Evolutionary conservation across 2,329 filamentous ascomycete genomes (phyloP).

Genomic region (Periconia digitata): DNA sequence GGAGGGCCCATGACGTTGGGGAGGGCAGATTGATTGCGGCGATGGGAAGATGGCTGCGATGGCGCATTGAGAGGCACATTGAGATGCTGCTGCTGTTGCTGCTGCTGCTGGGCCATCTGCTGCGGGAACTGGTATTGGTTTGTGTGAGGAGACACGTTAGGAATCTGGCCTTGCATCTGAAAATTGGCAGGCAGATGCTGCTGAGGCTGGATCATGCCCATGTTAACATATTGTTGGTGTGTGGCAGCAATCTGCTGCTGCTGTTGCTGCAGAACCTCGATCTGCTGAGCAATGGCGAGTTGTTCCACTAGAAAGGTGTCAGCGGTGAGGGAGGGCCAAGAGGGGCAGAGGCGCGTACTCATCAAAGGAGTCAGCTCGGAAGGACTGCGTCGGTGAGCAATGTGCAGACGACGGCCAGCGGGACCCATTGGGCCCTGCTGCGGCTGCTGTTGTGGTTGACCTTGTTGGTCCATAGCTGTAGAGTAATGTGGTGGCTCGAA

Average conservation of each 20-base stretch:
- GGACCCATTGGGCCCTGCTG: constrained; percentile 60
- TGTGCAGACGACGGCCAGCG: constrained; percentile 87
- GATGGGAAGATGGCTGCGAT: constrained; percentile 80
- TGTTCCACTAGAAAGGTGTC: constrained; percentile 74
- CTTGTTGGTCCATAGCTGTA: constrained; percentile 46
- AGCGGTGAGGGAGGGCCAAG: constrained; percentile 19
- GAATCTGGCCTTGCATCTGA: constrained; percentile 69
- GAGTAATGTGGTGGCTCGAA: constrained; percentile 24
- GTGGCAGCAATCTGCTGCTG: constrained; percentile 97
- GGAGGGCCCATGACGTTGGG: constrained; percentile 91
- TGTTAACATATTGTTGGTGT: constrained; percentile 96
- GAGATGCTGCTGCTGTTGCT: constrained; percentile 51
- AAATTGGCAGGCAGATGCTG: constrained; percentile 70
- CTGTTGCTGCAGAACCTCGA: constrained; percentile 94
- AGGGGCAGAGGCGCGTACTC: constrained; percentile 68
- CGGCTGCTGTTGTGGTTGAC: constrained; percentile 54
- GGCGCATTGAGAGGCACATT: constrained; percentile 74
- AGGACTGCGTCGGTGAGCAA: constrained; percentile 93
- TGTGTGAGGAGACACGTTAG: constrained; percentile 72
- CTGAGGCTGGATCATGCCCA: constrained; percentile 88
- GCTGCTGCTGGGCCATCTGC: constrained; percentile 51
- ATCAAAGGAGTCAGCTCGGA: constrained; percentile 96
- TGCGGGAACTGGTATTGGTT: constrained; percentile 87
- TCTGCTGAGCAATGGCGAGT: constrained; percentile 96
- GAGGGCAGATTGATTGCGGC: constrained; percentile 95